Evolutionary conservation across 1,284 basidiomycete species (phyloP).

Genomic region (Cerioporus squamosus): DNA sequence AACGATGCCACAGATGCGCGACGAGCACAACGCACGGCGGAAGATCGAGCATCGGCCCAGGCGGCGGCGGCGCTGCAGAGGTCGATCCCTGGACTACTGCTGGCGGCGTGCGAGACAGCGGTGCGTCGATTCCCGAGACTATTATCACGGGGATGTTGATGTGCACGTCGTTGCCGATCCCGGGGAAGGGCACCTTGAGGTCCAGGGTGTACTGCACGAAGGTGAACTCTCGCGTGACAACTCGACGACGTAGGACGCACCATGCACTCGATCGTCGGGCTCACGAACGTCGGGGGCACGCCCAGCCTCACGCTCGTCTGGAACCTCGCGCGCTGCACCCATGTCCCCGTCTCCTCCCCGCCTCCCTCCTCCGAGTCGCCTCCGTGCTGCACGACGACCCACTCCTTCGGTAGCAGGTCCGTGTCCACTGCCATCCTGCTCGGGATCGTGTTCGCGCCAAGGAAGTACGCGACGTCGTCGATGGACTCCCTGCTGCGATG

Average conservation of each 20-base stretch:
- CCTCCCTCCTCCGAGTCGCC: background rate
- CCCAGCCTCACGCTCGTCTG: slow-evolving; percentile 4
- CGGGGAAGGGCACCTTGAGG: slow-evolving; percentile 14
- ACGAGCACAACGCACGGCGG: slow-evolving; percentile 8
- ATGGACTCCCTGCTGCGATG: background rate
- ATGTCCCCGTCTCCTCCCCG: slow-evolving; percentile 2
- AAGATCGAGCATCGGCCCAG: slow-evolving; percentile 7
- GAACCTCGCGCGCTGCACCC: slow-evolving; percentile 16
- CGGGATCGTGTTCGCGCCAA: background rate
- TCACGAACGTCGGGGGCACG: slow-evolving; percentile 15
- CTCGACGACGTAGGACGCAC: slow-evolving; percentile 7
- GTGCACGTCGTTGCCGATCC: slow-evolving; percentile 12
- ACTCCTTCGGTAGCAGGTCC: background rate
- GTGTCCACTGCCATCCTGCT: background rate
- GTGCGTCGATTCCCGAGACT: slow-evolving; percentile 9
- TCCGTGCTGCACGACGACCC: background rate
- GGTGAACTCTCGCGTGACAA: background rate
- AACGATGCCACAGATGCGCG: background rate
- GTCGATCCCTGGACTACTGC: background rate
- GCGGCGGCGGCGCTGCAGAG: background rate
- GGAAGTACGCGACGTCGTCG: background rate
- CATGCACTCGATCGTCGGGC: slow-evolving; percentile 3
- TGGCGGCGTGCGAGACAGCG: background rate
- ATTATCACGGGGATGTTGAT: slow-evolving; percentile 5
- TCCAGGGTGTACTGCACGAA: slow-evolving; percentile 3